Evolutionary conservation across 306 rosid species (phyloP).

Genomic region (Chamaecrista fasciculata): DNA sequence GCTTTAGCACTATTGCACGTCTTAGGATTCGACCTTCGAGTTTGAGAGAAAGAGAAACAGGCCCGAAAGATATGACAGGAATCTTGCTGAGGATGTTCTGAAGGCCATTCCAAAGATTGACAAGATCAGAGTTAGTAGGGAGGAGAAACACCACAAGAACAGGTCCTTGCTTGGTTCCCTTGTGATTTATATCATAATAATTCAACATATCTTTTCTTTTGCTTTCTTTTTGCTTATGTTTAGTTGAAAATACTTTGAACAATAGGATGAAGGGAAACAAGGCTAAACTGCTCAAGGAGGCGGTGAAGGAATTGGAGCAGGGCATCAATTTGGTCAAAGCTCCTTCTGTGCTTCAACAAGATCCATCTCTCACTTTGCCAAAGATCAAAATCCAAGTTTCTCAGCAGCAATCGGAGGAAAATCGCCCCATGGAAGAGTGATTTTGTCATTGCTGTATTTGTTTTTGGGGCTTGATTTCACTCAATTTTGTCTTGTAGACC

Average conservation of each 20-base stretch:
- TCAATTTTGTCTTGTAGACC: not conserved
- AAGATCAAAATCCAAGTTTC: conserved; percentile 55
- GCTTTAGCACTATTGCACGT: not conserved
- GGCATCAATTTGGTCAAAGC: conserved; percentile 53
- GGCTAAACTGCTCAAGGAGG: conserved; percentile 35
- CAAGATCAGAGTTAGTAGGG: conserved; percentile 59
- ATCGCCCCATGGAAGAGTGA: conserved; percentile 67
- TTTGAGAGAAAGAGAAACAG: conserved; percentile 92
- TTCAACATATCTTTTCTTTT: not conserved
- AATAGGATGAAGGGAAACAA: conserved; percentile 59
- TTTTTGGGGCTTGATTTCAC: not conserved
- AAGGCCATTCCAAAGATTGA: conserved; percentile 77
- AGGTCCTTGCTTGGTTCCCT: conserved; percentile 46
- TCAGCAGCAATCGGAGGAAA: conserved; percentile 37
- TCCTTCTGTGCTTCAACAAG: conserved; percentile 48
- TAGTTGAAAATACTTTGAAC: conserved; percentile 6
- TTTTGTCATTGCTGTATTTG: conserved; percentile 16
- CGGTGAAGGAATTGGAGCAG: conserved; percentile 46
- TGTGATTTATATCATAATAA: not conserved
- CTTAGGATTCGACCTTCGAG: conserved; percentile 83
- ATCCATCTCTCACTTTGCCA: conserved; percentile 48
- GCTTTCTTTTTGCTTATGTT: conserved; percentile 12
- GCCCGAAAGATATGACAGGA: conserved; percentile 86
- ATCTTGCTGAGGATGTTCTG: conserved; percentile 47
- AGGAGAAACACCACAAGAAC: conserved; percentile 40